Percentiles rank a stretch among this genome's conserved stretches.
Evolutionary conservation across 495 filamentous ascomycete genomes (phyloP).

Genomic region (Lentithecium fluviatile): DNA sequence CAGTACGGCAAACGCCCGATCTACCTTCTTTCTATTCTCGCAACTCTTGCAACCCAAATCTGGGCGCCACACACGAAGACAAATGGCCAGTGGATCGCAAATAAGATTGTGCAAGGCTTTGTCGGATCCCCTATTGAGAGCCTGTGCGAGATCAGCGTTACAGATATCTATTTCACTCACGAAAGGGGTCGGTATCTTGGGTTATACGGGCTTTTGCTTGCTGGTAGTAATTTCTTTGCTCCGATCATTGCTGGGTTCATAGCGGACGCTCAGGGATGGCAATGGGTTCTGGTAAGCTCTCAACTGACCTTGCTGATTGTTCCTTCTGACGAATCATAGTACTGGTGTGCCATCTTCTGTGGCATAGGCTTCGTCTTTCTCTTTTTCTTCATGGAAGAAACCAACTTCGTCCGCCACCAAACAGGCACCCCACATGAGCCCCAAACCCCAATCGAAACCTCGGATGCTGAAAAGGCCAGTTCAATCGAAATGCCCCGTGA

Average conservation of each 20-base stretch:
- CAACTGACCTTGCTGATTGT: background rate
- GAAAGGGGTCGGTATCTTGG: slow-evolving; percentile 65
- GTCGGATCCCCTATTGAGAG: slow-evolving; percentile 66
- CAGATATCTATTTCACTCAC: slow-evolving; percentile 68
- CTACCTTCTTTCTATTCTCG: slow-evolving; percentile 59
- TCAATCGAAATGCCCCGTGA: background rate
- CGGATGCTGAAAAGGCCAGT: slow-evolving; percentile 41
- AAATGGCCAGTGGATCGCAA: slow-evolving; percentile 65
- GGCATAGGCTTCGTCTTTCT: slow-evolving; percentile 57
- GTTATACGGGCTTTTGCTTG: slow-evolving; percentile 61
- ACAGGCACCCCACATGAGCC: slow-evolving; percentile 38
- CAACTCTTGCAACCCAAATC: slow-evolving; percentile 50
- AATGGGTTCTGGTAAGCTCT: slow-evolving; percentile 54
- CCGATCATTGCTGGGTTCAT: slow-evolving; percentile 68
- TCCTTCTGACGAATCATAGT: slow-evolving; percentile 34
- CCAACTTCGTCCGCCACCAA: slow-evolving; percentile 52
- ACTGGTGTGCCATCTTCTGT: slow-evolving; percentile 63
- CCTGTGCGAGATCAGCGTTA: slow-evolving; percentile 59
- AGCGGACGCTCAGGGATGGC: slow-evolving; percentile 60
- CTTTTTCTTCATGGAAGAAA: slow-evolving; percentile 71
- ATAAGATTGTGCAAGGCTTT: slow-evolving; percentile 61
- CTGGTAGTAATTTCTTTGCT: slow-evolving; percentile 64
- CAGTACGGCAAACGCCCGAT: slow-evolving; percentile 67
- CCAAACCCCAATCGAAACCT: slow-evolving; percentile 36
- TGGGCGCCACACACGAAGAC: slow-evolving; percentile 51